A percentile compares a stretch with the other conserved stretches of the same genome.
phyloP scores from a whole-genome alignment of 805 yeast genomes.

The Ogataea dorogensis region DNA sequence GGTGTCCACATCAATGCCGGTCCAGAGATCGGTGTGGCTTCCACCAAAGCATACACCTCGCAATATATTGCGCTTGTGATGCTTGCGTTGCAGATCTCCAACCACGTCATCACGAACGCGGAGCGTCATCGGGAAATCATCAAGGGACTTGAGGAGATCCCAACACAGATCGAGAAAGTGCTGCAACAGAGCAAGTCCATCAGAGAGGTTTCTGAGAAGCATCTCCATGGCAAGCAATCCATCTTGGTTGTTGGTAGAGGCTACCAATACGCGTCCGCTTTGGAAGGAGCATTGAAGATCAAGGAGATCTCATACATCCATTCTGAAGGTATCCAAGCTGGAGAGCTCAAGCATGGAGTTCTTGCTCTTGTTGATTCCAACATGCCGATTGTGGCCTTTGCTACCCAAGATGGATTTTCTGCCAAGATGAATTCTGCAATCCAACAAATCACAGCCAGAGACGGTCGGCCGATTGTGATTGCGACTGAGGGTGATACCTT shows the following conservation, averaged over 20 bases:
- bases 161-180: conserved; percentile 79
- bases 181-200: conserved; percentile 71
- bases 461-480: conserved; percentile 93
- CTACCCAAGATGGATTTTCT: conserved; percentile 93
- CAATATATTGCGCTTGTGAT: conserved; percentile 95
- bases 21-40: conserved; percentile 99
- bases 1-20: conserved; percentile 99
- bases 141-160: conserved; percentile 78
- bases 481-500: conserved; percentile 79
- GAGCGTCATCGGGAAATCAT: conserved; percentile 83
- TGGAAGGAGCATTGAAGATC: conserved; percentile 97
- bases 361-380: conserved; percentile 93
- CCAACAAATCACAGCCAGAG: conserved; percentile 95
- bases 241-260: conserved; percentile 94
- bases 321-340: conserved; percentile 98
- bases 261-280: conserved; percentile 93
- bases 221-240: conserved; percentile 79
- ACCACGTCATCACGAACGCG: conserved; percentile 76
- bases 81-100: conserved; percentile 94
- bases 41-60: conserved; percentile 98
- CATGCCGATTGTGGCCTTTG: conserved; percentile 92
- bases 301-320: conserved; percentile 99
- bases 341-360: conserved; percentile 98
- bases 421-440: conserved; percentile 95
- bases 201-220: conserved; percentile 67